These are phyloP conservation scores for Pachysandra terminalis DNA, from an alignment of 164 flowering plant species.

Conservation along the genomic window DNA sequence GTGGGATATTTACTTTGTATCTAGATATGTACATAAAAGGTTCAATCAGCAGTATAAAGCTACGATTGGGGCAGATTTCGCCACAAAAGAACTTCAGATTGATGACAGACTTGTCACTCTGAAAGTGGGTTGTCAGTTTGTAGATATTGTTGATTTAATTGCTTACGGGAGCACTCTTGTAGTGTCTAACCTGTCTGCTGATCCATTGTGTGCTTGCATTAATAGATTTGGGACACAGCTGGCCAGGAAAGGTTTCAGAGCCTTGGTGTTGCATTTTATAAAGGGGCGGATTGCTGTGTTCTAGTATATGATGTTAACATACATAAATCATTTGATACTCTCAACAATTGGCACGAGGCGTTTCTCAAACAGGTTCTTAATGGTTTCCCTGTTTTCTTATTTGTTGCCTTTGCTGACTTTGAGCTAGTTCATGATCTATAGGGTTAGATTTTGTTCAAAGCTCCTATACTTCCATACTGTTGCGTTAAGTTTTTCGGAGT, in stretches of 20 bases:
- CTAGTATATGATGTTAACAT: slow-evolving; percentile 96
- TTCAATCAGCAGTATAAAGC: slow-evolving; percentile 95
- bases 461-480: too few relatives aligned
- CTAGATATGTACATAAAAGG: slow-evolving; percentile 85
- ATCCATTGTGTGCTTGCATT: slow-evolving; percentile 8
- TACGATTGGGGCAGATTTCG: slow-evolving; percentile 95
- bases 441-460: neutral
- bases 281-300: slow-evolving; percentile 98
- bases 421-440: neutral
- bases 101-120: slow-evolving; percentile 82
- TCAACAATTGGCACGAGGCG: slow-evolving; percentile 93
- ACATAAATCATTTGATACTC: slow-evolving; percentile 76
- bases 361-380: slow-evolving; percentile 84
- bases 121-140: slow-evolving; percentile 47
- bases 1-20: slow-evolving; percentile 25
- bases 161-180: neutral
- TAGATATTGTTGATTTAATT: neutral
- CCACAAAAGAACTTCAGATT: slow-evolving; percentile 85
- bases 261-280: slow-evolving; percentile 93
- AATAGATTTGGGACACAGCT: slow-evolving; percentile 97
- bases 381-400: slow-evolving; percentile 6
- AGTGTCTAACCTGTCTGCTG: neutral
- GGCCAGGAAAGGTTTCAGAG: slow-evolving; percentile 98
- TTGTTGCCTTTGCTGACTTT: slow-evolving; percentile 2
- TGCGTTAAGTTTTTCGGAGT: neutral